Conservation (phyloP, 176 grass and related monocot species). For the Pontederia paniculata region DNA sequence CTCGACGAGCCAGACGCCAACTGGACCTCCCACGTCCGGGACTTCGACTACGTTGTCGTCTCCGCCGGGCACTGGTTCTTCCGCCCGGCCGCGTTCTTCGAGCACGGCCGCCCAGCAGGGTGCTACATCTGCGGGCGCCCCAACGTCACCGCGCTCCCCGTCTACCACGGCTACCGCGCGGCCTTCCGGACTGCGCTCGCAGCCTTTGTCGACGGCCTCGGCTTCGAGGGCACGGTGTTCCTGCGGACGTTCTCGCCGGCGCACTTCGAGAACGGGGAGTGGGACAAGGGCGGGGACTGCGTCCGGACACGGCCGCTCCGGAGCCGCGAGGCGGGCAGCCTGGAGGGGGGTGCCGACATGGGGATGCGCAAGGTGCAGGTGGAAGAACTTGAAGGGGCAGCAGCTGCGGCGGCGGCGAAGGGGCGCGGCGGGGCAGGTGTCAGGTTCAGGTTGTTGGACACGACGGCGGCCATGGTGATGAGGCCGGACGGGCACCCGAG, state of each 20-base stretch:
- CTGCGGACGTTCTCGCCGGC: constrained; percentile 1
- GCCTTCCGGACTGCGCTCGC: neutral
- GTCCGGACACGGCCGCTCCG: neutral
- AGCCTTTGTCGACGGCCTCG: neutral
- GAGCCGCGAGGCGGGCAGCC: neutral
- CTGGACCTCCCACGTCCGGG: constrained; percentile 14
- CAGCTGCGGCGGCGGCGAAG: neutral
- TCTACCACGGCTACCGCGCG: neutral
- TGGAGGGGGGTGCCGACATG: neutral
- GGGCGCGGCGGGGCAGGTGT: neutral
- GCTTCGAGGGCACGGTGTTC: neutral
- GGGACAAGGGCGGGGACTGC: neutral
- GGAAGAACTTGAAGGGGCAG: neutral
- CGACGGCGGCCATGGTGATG: neutral
- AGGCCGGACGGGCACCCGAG: neutral
- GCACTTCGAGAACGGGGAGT: constrained; percentile 4
- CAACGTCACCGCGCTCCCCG: neutral
- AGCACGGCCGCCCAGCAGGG: neutral
- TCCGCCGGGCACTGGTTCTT: neutral
- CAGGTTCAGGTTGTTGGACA: constrained; percentile 1
- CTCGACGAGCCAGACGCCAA: constrained; percentile 38
- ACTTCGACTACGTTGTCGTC: constrained; percentile 5
- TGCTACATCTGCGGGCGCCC: neutral
- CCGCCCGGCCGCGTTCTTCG: neutral
- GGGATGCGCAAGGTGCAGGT: neutral